Evolutionary conservation across 2,329 filamentous ascomycete species (phyloP).

Genomic region (Falciphora oryzae): DNA sequence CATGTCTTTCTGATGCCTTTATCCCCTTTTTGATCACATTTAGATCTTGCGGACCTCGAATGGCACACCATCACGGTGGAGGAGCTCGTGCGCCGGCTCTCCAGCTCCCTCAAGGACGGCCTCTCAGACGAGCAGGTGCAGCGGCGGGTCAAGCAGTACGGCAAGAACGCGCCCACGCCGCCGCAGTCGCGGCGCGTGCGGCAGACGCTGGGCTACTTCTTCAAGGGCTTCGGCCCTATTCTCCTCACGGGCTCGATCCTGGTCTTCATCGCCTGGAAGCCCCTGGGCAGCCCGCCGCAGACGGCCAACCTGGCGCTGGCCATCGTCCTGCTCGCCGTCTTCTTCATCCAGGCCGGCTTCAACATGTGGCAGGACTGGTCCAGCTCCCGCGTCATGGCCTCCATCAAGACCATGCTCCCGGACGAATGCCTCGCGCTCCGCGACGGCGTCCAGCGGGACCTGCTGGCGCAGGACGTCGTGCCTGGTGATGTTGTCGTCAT

Average conservation of each 20-base stretch:
- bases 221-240: constrained; percentile 70
- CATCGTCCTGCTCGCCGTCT: constrained; percentile 67
- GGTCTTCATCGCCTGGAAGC: constrained; percentile 73
- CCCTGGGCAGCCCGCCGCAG: constrained; percentile 64
- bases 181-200: constrained; percentile 55
- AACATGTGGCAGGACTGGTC: constrained; percentile 72
- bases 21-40: too few species aligned
- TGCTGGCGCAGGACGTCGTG: constrained; percentile 56
- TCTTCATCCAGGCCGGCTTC: constrained; percentile 63
- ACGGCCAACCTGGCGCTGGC: constrained; percentile 66
- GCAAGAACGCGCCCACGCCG: constrained; percentile 60
- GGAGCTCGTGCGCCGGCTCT: constrained; percentile 55
- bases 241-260: constrained; percentile 63
- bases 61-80: constrained; percentile 58
- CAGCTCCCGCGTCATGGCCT: constrained; percentile 69
- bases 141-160: constrained; percentile 52
- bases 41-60: constrained; percentile 57
- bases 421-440: constrained; percentile 63
- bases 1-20: not conserved
- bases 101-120: constrained; percentile 49
- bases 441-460: constrained; percentile 37
- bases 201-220: constrained; percentile 63
- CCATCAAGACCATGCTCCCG: constrained; percentile 75
- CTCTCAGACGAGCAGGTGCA: constrained; percentile 54
- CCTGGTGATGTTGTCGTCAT: constrained; percentile 65